Evolutionary conservation across 2,329 filamentous ascomycete species (phyloP).

Genomic region (Microsporum audouinii): DNA sequence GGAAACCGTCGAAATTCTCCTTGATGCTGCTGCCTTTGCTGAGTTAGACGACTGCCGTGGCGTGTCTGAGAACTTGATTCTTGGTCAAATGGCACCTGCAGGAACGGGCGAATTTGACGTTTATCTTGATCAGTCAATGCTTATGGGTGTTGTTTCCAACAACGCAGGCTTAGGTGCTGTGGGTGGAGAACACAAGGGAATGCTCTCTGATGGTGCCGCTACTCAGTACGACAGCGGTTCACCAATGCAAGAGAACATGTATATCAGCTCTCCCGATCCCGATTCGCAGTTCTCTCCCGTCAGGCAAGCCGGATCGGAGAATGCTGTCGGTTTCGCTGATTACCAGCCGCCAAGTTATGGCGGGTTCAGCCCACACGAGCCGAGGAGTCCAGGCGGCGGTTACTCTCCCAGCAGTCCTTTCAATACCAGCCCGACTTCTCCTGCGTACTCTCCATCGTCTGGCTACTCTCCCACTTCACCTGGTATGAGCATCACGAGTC

Average conservation of each 20-base stretch:
- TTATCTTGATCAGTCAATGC: slow-evolving; percentile 85
- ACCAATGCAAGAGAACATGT: slow-evolving; percentile 47
- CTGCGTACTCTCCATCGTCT: slow-evolving; percentile 50
- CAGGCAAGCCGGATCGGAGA: slow-evolving; percentile 54
- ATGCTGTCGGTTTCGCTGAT: slow-evolving; percentile 45
- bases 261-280: slow-evolving; percentile 52
- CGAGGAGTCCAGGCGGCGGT: slow-evolving; percentile 51
- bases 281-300: slow-evolving; percentile 61
- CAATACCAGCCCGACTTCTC: slow-evolving; percentile 60
- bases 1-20: slow-evolving; percentile 94
- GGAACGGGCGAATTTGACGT: slow-evolving; percentile 95
- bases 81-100: slow-evolving; percentile 93
- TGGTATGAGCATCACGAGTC: slow-evolving; percentile 47
- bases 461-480: slow-evolving; percentile 68
- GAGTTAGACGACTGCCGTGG: slow-evolving; percentile 96
- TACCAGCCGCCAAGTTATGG: slow-evolving; percentile 61
- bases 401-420: slow-evolving; percentile 64
- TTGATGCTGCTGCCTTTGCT: slow-evolving; percentile 87
- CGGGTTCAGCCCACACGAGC: slow-evolving; percentile 56
- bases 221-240: slow-evolving; percentile 79
- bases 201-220: slow-evolving; percentile 65
- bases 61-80: slow-evolving; percentile 97
- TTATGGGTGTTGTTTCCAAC: slow-evolving; percentile 87
- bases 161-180: slow-evolving; percentile 77
- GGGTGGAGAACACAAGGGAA: slow-evolving; percentile 64